A percentile compares a stretch with the other conserved stretches of the same genome.
phyloP scores from a whole-genome alignment of 495 filamentous ascomycete genomes.

The Podospora comata region DNA sequence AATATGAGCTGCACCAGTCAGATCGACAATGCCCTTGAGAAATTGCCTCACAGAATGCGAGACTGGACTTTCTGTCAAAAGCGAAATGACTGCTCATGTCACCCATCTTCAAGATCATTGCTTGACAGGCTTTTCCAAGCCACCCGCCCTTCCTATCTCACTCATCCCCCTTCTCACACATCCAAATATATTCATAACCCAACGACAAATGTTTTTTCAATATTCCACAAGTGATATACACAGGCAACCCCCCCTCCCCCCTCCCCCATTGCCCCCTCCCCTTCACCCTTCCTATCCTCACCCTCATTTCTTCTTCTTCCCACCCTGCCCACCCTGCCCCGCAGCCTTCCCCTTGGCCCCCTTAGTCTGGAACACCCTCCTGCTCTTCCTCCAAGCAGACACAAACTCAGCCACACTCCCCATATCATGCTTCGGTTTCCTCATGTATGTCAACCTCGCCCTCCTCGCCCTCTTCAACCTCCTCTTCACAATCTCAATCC shows the following conservation, averaged over 20 bases:
- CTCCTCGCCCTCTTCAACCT: constrained; percentile 78
- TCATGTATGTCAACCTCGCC: constrained; percentile 87
- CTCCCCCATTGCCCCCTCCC: neutral
- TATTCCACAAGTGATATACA: constrained; percentile 16
- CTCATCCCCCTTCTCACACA: neutral
- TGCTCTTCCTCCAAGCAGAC: constrained; percentile 42
- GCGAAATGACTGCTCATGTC: too few species aligned
- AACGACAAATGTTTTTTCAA: neutral
- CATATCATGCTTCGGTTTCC: constrained; percentile 59
- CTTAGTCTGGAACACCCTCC: constrained; percentile 29
- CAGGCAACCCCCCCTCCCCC: constrained; percentile 1
- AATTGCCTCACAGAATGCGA: too few species aligned
- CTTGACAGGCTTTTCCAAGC: too few species aligned
- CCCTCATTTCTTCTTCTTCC: constrained; percentile 20
- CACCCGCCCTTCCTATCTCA: neutral
- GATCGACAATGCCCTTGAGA: too few species aligned
- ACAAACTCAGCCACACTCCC: constrained; percentile 46
- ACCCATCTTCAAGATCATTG: too few species aligned
- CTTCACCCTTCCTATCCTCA: constrained; percentile 19
- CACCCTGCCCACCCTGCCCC: constrained; percentile 2
- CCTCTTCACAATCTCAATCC: constrained; percentile 91
- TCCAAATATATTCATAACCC: neutral
- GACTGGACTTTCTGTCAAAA: too few species aligned
- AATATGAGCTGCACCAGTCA: too few species aligned
- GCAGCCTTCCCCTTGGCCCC: constrained; percentile 17